phyloP scores from a whole-genome alignment of 2,329 filamentous ascomycete species.

The Penicillium decumbens region DNA sequence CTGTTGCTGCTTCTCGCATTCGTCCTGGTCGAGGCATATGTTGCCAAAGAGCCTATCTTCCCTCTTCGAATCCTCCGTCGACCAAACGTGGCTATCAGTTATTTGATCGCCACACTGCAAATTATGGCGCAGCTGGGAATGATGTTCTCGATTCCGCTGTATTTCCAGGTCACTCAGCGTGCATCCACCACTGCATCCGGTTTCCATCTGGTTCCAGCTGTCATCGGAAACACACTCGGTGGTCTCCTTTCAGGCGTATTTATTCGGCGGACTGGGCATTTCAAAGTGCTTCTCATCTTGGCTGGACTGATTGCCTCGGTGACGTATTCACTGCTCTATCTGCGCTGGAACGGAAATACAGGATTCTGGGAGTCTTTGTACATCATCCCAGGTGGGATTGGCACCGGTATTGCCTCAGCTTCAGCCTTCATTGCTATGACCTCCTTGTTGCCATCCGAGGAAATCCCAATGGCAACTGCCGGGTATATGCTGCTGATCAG shows the following conservation, averaged over 20 bases:
- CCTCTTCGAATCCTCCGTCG: conserved; percentile 32
- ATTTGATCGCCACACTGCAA: conserved; percentile 50
- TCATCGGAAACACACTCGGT: conserved; percentile 61
- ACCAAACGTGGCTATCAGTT: conserved; percentile 29
- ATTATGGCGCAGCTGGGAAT: conserved; percentile 56
- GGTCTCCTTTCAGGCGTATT: conserved; percentile 56
- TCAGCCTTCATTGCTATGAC: conserved; percentile 50
- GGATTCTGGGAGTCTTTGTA: conserved; percentile 54
- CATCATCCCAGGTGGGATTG: conserved; percentile 55
- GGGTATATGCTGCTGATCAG: conserved; percentile 47
- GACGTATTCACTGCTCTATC: conserved; percentile 50
- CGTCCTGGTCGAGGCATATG: conserved; percentile 28
- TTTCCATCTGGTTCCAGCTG: conserved; percentile 61
- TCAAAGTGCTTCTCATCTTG: conserved; percentile 53
- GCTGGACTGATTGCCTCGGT: conserved; percentile 49
- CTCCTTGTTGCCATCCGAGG: conserved; percentile 42
- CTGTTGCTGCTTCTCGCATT: conserved; percentile 23
- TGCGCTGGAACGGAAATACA: conserved; percentile 59
- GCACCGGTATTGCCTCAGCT: conserved; percentile 45
- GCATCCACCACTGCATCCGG: conserved; percentile 57
- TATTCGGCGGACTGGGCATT: conserved; percentile 57
- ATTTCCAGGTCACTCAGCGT: conserved; percentile 61
- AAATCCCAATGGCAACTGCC: conserved; percentile 49
- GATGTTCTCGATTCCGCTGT: conserved; percentile 64
- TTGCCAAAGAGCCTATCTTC: conserved; percentile 36